Percentiles rank a stretch among this genome's conserved stretches.
Conservation (phyloP, 1,284 basidiomycete species). For the Mycena sp. region DNA sequence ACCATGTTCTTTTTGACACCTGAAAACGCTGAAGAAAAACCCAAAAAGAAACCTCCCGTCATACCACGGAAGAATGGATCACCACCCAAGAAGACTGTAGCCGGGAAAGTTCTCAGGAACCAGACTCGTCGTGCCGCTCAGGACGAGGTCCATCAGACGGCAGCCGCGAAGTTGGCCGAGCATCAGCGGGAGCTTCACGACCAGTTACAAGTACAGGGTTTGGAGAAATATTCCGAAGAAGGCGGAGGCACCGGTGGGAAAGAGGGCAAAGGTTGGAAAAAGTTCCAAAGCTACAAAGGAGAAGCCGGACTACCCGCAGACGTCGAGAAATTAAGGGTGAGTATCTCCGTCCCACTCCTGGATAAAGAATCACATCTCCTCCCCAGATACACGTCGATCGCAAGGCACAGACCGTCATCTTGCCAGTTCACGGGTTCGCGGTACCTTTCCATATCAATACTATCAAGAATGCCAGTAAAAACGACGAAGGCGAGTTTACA, state of each 20-base stretch:
- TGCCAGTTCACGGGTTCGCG: conserved; percentile 95
- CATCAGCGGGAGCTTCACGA: conserved; percentile 91
- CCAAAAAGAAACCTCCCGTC: conserved; percentile 66
- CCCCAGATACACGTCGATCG: conserved; percentile 90
- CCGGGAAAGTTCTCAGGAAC: conserved; percentile 85
- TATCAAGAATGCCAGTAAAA: conserved; percentile 98
- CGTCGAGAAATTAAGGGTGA: conserved; percentile 78
- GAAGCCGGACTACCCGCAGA: conserved; percentile 89
- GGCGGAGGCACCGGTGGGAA: conserved; percentile 77
- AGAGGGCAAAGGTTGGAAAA: conserved; percentile 92
- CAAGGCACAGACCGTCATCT: conserved; percentile 88
- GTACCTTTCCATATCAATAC: conserved; percentile 99
- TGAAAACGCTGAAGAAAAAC: conserved; percentile 62
- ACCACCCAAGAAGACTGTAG: conserved; percentile 78
- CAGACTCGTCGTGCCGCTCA: conserved; percentile 84
- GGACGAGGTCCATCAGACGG: conserved; percentile 81
- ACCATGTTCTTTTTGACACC: conserved; percentile 87
- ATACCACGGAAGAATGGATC: conserved; percentile 67
- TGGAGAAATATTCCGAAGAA: conserved; percentile 86
- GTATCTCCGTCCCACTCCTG: conserved; percentile 36
- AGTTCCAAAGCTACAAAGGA: conserved; percentile 97
- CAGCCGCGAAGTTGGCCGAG: conserved; percentile 77
- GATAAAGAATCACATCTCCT: conserved; percentile 4
- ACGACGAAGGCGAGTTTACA: conserved; percentile 95
- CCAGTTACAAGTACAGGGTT: conserved; percentile 82